Percentiles rank a stretch among this genome's conserved stretches.
These are phyloP conservation scores for Aristolochia contorta DNA, from an alignment of 164 flowering plant species.

Conservation along the genomic window DNA sequence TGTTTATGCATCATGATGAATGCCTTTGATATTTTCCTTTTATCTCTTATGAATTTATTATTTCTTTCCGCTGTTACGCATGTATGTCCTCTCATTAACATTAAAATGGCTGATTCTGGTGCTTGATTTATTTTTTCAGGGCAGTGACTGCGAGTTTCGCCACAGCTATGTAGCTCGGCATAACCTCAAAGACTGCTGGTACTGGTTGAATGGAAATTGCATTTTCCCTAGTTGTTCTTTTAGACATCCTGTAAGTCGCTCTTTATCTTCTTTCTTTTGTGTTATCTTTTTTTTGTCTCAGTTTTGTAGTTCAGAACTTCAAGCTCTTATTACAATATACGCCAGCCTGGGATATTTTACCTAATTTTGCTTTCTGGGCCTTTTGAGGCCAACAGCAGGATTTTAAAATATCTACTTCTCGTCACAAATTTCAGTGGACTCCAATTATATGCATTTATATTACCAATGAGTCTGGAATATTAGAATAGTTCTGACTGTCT, in stretches of 20 bases:
- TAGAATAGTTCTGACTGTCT: neutral
- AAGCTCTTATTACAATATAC: neutral
- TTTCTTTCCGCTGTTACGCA: neutral
- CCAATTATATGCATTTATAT: too few relatives aligned
- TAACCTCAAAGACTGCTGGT: constrained; percentile 88
- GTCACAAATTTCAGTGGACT: too few relatives aligned
- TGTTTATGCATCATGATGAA: neutral
- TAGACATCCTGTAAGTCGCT: constrained; percentile 76
- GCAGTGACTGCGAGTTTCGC: constrained; percentile 90
- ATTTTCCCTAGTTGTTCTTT: constrained; percentile 76
- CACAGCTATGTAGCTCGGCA: constrained; percentile 83
- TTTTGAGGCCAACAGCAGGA: neutral
- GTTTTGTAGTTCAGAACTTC: neutral
- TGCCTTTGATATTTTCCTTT: neutral
- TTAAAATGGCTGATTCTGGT: neutral
- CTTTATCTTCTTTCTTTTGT: neutral
- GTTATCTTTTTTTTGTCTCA: neutral
- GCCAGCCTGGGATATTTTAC: neutral
- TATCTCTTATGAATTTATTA: neutral
- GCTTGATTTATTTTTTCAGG: constrained; percentile 30
- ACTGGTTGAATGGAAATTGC: constrained; percentile 80
- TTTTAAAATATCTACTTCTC: too few relatives aligned
- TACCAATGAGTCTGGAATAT: too few relatives aligned
- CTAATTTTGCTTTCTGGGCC: too few relatives aligned
- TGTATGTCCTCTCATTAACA: neutral